These are phyloP conservation scores for Coemansia sp. DNA, from an alignment of 192 early-diverging fungal species.

Conservation along the genomic window DNA sequence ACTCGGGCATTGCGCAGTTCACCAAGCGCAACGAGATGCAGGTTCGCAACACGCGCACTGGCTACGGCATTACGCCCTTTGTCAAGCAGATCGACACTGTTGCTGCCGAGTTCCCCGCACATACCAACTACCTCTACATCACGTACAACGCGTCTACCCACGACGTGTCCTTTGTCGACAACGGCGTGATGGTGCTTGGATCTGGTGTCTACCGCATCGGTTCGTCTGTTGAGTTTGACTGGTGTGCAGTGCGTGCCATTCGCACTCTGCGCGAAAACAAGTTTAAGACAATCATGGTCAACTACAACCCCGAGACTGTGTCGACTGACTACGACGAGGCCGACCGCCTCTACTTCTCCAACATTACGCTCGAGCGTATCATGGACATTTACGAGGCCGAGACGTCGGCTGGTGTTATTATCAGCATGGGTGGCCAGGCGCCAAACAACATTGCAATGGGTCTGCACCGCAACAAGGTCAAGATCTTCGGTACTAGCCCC, in stretches of 20 bases:
- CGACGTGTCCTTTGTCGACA: slow-evolving; percentile 89
- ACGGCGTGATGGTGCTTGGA: slow-evolving; percentile 95
- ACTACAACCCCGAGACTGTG: slow-evolving; percentile 99
- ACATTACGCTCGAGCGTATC: slow-evolving; percentile 88
- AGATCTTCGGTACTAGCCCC: slow-evolving; percentile 92
- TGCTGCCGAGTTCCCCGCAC: slow-evolving; percentile 97
- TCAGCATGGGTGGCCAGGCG: slow-evolving; percentile 96
- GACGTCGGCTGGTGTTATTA: slow-evolving; percentile 79
- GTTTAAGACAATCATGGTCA: slow-evolving; percentile 97
- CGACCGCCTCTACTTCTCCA: slow-evolving; percentile 97
- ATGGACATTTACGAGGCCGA: slow-evolving; percentile 97
- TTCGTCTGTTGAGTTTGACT: slow-evolving; percentile 95
- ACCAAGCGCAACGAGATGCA: slow-evolving; percentile 84
- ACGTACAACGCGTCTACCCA: slow-evolving; percentile 95
- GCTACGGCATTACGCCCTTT: slow-evolving; percentile 83
- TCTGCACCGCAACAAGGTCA: slow-evolving; percentile 86
- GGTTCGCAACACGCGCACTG: slow-evolving; percentile 76
- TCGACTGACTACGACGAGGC: slow-evolving; percentile 99
- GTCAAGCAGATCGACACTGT: slow-evolving; percentile 99
- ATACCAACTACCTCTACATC: slow-evolving; percentile 98
- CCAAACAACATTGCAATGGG: slow-evolving; percentile 99
- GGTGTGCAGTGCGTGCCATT: slow-evolving; percentile 97
- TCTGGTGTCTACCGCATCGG: slow-evolving; percentile 99
- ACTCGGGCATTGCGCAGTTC: slow-evolving; percentile 57
- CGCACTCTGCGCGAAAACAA: slow-evolving; percentile 84